Conservation (phyloP, 192 early-diverging fungal species). For the Entomortierella beljakovae region DNA sequence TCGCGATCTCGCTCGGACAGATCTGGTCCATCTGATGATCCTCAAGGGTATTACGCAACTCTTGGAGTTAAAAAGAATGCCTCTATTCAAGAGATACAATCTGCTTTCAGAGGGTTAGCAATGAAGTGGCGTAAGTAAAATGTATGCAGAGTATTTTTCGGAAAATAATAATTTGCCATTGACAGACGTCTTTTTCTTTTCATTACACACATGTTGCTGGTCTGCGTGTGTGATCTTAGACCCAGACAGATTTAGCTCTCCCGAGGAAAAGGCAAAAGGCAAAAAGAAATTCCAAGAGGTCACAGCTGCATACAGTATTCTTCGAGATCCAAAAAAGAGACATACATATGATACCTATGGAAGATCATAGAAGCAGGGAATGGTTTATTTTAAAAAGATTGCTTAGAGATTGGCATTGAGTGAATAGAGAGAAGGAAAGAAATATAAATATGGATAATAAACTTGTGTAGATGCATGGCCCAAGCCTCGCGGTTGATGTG, state of each 20-base stretch:
- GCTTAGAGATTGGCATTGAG: no score
- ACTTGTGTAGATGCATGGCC: no score
- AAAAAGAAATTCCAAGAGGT: constrained; percentile 65
- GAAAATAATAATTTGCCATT: not conserved
- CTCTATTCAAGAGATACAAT: constrained; percentile 60
- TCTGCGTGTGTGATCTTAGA: constrained; percentile 8
- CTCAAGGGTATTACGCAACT: constrained; percentile 57
- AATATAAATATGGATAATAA: no score
- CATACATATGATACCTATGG: constrained; percentile 30
- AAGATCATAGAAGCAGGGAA: no score
- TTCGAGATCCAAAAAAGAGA: constrained; percentile 59
- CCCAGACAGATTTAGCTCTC: constrained; percentile 59
- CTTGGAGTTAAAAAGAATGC: constrained; percentile 52
- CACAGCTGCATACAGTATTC: constrained; percentile 61
- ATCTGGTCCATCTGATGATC: constrained; percentile 39
- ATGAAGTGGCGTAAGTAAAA: constrained; percentile 53
- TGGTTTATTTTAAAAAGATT: not conserved
- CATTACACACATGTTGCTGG: not conserved
- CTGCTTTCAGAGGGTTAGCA: constrained; percentile 61
- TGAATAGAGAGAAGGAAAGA: no score
- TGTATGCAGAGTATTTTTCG: no score
- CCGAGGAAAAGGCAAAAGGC: constrained; percentile 59
- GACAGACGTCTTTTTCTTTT: not conserved
- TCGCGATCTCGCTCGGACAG: constrained; percentile 6
- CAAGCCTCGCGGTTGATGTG: no score